These are phyloP conservation scores for Trichosanthes truncata DNA, from an alignment of 306 rosid genomes.

Conservation along the genomic window DNA sequence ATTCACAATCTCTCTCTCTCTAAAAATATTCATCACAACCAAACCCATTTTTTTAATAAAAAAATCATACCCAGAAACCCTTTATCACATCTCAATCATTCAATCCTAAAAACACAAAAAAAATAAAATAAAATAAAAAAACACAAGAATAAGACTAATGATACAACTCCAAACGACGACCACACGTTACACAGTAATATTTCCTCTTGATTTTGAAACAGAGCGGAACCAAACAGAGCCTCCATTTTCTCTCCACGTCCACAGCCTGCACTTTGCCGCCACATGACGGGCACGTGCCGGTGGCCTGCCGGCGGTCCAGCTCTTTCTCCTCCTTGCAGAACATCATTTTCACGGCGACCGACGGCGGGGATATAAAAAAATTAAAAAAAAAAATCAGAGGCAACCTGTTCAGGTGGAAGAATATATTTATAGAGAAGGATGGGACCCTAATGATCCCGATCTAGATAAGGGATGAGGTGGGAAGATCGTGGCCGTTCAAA, in stretches of 20 bases:
- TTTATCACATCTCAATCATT: background rate
- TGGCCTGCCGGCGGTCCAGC: conserved; percentile 52
- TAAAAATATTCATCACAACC: no score
- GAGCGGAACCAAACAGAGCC: conserved; percentile 49
- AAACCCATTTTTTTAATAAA: no score
- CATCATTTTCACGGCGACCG: background rate
- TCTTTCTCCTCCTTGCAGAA: conserved; percentile 47
- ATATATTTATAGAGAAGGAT: background rate
- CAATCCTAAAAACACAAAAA: background rate
- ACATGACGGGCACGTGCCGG: conserved; percentile 74
- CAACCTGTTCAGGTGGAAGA: background rate
- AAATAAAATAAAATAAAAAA: background rate
- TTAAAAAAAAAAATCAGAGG: background rate
- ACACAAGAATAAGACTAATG: background rate
- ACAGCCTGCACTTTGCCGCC: conserved; percentile 68
- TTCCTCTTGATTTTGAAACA: conserved; percentile 74
- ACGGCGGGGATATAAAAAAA: background rate
- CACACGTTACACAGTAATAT: conserved; percentile 56
- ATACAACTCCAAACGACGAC: conserved; percentile 49
- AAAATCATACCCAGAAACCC: background rate
- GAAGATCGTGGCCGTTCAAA: background rate
- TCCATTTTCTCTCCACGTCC: conserved; percentile 64
- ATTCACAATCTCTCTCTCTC: no score
- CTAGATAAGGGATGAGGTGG: background rate
- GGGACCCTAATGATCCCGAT: background rate